A percentile compares a stretch with the other conserved stretches of the same genome.
phyloP scores from a whole-genome alignment of 257 asterid species.

The Nicotiana attenuata region DNA sequence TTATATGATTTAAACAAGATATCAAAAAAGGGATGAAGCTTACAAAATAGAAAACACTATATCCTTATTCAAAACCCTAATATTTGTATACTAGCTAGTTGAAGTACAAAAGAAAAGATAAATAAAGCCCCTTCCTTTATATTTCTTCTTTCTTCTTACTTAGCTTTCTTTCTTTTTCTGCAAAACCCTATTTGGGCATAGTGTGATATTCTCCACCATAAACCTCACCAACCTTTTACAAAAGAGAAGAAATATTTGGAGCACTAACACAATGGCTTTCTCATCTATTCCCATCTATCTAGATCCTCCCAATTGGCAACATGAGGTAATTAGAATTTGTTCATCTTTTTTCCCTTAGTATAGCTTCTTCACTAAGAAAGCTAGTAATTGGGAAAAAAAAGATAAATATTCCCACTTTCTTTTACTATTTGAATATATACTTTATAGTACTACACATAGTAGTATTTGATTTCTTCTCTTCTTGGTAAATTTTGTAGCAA shows the following conservation, averaged over 20 bases:
- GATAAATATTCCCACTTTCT: conserved; percentile 1
- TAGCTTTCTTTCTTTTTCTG: conserved; percentile 2
- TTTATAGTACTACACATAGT: neutral
- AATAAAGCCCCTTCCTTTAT: conserved; percentile 23
- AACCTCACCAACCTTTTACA: conserved; percentile 24
- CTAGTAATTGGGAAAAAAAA: neutral
- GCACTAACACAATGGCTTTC: conserved; percentile 27
- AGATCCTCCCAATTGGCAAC: conserved; percentile 40
- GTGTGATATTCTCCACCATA: conserved; percentile 29
- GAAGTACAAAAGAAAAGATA: neutral
- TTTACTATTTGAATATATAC: conserved; percentile 25
- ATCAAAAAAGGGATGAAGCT: neutral
- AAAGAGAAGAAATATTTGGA: conserved; percentile 12
- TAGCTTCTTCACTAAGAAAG: neutral
- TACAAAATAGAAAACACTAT: neutral
- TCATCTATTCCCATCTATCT: conserved; percentile 35
- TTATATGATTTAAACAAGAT: neutral
- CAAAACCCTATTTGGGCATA: neutral
- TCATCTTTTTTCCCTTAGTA: no score
- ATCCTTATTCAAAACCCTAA: conserved; percentile 9
- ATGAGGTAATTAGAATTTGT: conserved; percentile 19
- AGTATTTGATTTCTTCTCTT: neutral
- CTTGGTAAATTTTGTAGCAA: conserved; percentile 15
- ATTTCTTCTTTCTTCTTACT: conserved; percentile 18
- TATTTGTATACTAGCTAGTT: neutral